Evolutionary conservation across 306 rosid genomes (phyloP), one percentile per base, ranked within the genome.

Genomic region (Medicago lupulina): DNA sequence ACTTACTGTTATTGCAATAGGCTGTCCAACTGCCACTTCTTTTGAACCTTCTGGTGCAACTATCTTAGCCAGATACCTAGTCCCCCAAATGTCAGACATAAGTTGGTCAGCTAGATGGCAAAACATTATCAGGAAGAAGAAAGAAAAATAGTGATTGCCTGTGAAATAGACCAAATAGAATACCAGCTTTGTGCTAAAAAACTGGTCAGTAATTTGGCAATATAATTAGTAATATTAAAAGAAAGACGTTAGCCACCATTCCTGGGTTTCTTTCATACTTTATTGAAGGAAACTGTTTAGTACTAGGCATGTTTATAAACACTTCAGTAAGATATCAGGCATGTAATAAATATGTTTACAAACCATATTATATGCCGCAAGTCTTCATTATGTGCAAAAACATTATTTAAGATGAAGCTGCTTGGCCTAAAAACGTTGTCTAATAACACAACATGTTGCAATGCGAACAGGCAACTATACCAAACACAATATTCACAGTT

Each of bases 1-100:
- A 89, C 97, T 89, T 87, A 95, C 99, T 49, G 97, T 90, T 83
- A 95, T 83, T 70, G 99, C 99, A 86, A 95, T 95, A 65, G 99
- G 91, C 65, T 90, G 91, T 65, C 99, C 99, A 19, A 95, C 97
- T 44, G 88, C 90, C 82, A 95, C 91, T 18, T 95, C 99, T 83
- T 92, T 95, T 55, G 97, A 85, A 70, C 99, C 99, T 54, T 92
- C 97, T 25, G 93, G 88, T 70, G 84, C 92, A 66, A 95, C 83
- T 78, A 92, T 95, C 85, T 87, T 89, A 63, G 96, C 97, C 83
- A 95, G 81, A 89, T 92, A 95, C 87, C 99, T 95, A 76, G 76
- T 12, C 55, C 23, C 28, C 60, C 21, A 62, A 2, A 17, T 19
- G 41, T 34, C 67, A 61, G 51, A 49, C 40, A 34, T 60, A 78